Evolutionary conservation across 208 protist genomes (phyloP).

Genomic region (Leishmania braziliensis): DNA sequence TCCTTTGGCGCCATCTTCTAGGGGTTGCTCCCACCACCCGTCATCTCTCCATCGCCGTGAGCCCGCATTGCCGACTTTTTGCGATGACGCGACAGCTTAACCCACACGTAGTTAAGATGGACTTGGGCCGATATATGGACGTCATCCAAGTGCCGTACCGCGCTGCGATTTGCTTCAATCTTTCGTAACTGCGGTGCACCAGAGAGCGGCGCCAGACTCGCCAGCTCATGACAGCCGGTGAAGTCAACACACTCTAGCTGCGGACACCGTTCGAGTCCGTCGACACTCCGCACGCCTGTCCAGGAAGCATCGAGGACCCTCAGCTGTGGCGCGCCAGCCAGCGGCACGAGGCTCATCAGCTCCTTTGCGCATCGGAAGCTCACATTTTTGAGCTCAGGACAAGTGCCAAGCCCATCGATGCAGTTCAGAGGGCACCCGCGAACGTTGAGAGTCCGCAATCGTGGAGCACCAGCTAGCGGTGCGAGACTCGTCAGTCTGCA

Average conservation of each 20-base stretch:
- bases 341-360: not conserved
- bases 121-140: not conserved
- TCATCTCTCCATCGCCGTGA: not conserved
- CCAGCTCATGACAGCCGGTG: not conserved
- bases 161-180: not conserved
- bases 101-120: not conserved
- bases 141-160: not conserved
- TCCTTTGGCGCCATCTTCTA: not conserved
- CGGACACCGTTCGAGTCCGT: no score
- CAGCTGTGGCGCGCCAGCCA: conserved; percentile 5
- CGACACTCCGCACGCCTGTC: no score
- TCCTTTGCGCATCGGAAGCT: no score
- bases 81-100: not conserved
- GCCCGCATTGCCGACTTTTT: not conserved
- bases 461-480: not conserved
- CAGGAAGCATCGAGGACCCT: no score
- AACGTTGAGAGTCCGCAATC: no score
- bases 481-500: not conserved
- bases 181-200: not conserved
- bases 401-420: no score
- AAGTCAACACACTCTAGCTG: no score
- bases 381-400: no score
- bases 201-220: not conserved
- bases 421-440: no score
- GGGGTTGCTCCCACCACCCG: not conserved